phyloP scores from a whole-genome alignment of 2,329 filamentous ascomycete genomes.

The Fusarium foetens region DNA sequence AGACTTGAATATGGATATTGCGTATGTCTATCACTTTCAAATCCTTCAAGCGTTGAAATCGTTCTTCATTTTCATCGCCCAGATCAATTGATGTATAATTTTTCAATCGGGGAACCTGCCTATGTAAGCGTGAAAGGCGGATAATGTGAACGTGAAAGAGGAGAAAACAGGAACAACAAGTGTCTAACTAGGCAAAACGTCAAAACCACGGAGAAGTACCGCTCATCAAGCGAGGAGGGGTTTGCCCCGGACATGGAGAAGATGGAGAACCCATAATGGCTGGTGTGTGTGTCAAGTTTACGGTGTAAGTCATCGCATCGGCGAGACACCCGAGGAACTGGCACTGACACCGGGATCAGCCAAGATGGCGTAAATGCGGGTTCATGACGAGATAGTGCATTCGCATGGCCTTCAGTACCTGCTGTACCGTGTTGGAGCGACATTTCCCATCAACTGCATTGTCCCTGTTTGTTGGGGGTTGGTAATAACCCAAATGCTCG shows the following conservation, averaged over 20 bases:
- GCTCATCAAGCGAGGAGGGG: constrained; percentile 26
- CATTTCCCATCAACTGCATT: background rate
- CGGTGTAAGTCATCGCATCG: constrained; percentile 22
- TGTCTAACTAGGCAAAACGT: constrained; percentile 11
- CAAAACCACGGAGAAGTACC: constrained; percentile 10
- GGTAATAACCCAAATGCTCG: background rate
- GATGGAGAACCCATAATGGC: constrained; percentile 27
- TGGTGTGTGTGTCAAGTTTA: constrained; percentile 26
- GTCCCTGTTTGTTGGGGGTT: background rate
- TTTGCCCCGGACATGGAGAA: constrained; percentile 25
- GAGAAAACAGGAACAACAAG: constrained; percentile 15
- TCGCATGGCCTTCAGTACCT: background rate
- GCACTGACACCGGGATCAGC: constrained; percentile 39
- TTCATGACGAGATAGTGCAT: constrained; percentile 33
- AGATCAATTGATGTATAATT: background rate
- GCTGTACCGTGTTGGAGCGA: background rate
- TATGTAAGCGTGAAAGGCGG: constrained; percentile 4
- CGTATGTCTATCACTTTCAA: background rate
- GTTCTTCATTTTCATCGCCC: background rate
- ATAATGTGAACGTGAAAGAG: constrained; percentile 13
- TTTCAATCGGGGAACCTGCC: constrained; percentile 1
- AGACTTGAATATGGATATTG: constrained; percentile 2
- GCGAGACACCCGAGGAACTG: constrained; percentile 38
- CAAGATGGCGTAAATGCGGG: constrained; percentile 26
- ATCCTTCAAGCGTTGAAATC: background rate